Evolutionary conservation across 2,329 filamentous ascomycete species (phyloP).

Genomic region (Sphaerostilbella broomeana): DNA sequence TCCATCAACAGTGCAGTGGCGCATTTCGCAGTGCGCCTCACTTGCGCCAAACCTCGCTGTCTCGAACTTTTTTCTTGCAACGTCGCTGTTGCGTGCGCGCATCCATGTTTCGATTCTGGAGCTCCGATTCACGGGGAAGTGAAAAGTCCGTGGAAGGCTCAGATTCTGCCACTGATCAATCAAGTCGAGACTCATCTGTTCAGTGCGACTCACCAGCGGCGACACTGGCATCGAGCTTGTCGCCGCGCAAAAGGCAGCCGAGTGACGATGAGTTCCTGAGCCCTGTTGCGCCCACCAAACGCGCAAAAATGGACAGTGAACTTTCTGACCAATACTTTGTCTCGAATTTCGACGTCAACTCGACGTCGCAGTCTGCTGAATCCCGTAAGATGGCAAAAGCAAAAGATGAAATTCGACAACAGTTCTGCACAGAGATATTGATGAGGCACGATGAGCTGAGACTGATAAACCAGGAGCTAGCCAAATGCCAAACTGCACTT

Average conservation of each 20-base stretch:
- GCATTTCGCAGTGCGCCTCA: constrained; percentile 13
- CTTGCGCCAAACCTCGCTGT: constrained; percentile 20
- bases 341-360: constrained; percentile 12
- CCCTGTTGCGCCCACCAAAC: constrained; percentile 33
- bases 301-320: constrained; percentile 27
- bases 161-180: constrained; percentile 32
- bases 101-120: constrained; percentile 59
- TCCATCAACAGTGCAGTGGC: constrained; percentile 1
- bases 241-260: constrained; percentile 36
- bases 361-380: constrained; percentile 5
- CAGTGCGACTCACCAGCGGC: constrained; percentile 21
- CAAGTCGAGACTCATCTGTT: constrained; percentile 27
- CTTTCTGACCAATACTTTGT: constrained; percentile 18
- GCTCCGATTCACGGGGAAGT: constrained; percentile 51
- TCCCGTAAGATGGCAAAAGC: constrained; percentile 42
- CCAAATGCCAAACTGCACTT: constrained; percentile 87
- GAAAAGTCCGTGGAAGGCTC: constrained; percentile 42
- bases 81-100: constrained; percentile 27
- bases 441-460: constrained; percentile 92
- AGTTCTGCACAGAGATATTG: constrained; percentile 86
- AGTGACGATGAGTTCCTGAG: constrained; percentile 23
- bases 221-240: constrained; percentile 10
- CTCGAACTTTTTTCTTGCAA: constrained; percentile 11
- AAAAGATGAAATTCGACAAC: constrained; percentile 70
- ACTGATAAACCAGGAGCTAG: constrained; percentile 90